Conservation (phyloP, 441 rosid species). For the Pelargonium myrrhifolium region DNA sequence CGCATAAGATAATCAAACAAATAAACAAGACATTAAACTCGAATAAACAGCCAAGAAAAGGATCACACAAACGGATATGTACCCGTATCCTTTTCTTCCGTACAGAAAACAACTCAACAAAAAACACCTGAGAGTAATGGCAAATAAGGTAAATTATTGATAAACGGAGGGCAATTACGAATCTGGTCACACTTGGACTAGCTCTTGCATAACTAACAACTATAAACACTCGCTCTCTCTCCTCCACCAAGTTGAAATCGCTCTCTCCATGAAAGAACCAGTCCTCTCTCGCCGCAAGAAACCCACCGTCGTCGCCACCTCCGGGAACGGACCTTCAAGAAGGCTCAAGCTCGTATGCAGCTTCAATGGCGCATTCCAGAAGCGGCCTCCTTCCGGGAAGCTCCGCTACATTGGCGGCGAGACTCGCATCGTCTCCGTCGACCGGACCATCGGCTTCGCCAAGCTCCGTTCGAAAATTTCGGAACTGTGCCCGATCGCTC, state of each 20-base stretch:
- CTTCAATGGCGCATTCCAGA: constrained; percentile 25
- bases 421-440: constrained; percentile 28
- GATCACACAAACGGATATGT: too few species aligned
- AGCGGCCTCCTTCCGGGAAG: constrained; percentile 13
- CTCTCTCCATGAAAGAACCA: constrained; percentile 23
- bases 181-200: too few species aligned
- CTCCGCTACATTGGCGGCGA: constrained; percentile 32
- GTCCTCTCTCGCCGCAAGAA: constrained; percentile 22
- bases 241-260: too few species aligned
- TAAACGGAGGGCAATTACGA: too few species aligned
- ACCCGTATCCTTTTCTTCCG: too few species aligned
- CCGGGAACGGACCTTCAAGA: neutral
- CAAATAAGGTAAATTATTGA: too few species aligned
- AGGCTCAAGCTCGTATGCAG: constrained; percentile 28
- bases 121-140: too few species aligned
- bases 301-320: constrained; percentile 1
- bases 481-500: constrained; percentile 19
- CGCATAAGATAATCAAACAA: too few species aligned
- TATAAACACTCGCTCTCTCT: neutral
- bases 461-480: constrained; percentile 24
- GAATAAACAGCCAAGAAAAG: too few species aligned
- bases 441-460: constrained; percentile 22
- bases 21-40: too few species aligned
- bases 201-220: neutral
- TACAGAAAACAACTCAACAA: too few species aligned